Base-by-base conservation (phyloP, 768 basidiomycete genomes). In the Lepiota venenata region DNA sequence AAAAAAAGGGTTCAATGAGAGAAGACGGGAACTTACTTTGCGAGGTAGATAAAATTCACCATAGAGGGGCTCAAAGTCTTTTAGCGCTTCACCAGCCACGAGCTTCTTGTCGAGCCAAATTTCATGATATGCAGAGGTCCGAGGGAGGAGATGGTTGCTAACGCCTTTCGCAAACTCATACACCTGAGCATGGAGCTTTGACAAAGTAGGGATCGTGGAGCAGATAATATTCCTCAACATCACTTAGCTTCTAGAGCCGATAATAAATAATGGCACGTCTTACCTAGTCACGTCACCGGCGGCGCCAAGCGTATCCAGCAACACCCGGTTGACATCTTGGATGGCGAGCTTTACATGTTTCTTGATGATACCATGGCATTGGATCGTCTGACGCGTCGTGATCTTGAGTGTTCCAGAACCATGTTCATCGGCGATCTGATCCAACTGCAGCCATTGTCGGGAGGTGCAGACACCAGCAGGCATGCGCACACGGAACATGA, bases 291-390 rank as follows among this genome's bases (percentile, higher is more conserved):
- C 97, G 68, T 99, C 97, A 64, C 97, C 97, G 66, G 96, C 98
- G 20, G 97, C 97, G 45, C 96, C 97, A 56, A 99, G 83, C 2
- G 97, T 98, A 69, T 99, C 97, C 56, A 99, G 76, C 61, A 98
- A 65, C 18, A 80, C 85, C 47, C 85, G 79, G 73, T 99, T 99
- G 69, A 98, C 98, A 51, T 85, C 92, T 73, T 97, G 95, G 58
- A 99, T 98, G 15, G 94, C 91, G 27, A 90, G 87, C 74, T 98
- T 98, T 68, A 99, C 72, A 68, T 99, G 93, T 58, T 81, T 81
- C 78, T 99, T 99, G 76, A 99, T 93, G 61, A 99, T 91, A 52
- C 97, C 97, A 69, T 99, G 97, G 80, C 97, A 98, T 72, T 99
- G 97, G 87, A 98, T 98, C 9, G 97, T 99, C 69, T 93, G 85